Conservation (phyloP, 352 stramenopile species). For the Aphanomyces invadans region DNA sequence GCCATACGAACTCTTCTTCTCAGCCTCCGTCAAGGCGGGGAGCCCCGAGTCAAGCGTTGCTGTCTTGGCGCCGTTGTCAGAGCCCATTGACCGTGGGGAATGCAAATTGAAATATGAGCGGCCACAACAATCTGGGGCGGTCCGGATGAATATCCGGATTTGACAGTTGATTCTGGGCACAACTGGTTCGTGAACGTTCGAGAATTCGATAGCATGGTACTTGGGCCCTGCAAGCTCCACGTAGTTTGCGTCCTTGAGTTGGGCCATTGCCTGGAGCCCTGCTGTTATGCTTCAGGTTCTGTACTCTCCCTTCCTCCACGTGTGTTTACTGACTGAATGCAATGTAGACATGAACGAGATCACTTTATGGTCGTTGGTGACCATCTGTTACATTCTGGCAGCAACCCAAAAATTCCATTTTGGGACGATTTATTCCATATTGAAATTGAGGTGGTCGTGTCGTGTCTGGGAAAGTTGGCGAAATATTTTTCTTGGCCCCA, state of each 20-base stretch:
- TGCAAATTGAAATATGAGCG: neutral
- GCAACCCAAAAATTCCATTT: too few species aligned
- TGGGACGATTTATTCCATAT: too few species aligned
- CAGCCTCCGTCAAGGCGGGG: slow-evolving; percentile 13
- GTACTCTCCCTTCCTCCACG: too few species aligned
- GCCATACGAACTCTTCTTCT: slow-evolving; percentile 2
- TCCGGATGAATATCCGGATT: neutral
- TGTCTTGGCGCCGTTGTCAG: slow-evolving; percentile 14
- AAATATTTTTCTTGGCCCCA: too few species aligned
- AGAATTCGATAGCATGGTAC: neutral
- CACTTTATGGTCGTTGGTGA: too few species aligned
- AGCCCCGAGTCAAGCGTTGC: slow-evolving; percentile 2
- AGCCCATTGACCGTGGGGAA: neutral
- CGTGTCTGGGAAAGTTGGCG: too few species aligned
- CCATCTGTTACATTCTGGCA: too few species aligned
- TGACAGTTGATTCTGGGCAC: neutral
- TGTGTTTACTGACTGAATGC: too few species aligned
- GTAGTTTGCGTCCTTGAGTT: neutral
- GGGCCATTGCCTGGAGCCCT: neutral
- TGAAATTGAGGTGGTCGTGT: too few species aligned
- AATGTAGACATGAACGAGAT: too few species aligned
- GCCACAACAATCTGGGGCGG: neutral
- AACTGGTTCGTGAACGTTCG: neutral
- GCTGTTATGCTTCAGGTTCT: too few species aligned
- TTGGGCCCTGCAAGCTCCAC: neutral